phyloP scores from a whole-genome alignment of 495 filamentous ascomycete genomes.

The Xylaria cubensis region DNA sequence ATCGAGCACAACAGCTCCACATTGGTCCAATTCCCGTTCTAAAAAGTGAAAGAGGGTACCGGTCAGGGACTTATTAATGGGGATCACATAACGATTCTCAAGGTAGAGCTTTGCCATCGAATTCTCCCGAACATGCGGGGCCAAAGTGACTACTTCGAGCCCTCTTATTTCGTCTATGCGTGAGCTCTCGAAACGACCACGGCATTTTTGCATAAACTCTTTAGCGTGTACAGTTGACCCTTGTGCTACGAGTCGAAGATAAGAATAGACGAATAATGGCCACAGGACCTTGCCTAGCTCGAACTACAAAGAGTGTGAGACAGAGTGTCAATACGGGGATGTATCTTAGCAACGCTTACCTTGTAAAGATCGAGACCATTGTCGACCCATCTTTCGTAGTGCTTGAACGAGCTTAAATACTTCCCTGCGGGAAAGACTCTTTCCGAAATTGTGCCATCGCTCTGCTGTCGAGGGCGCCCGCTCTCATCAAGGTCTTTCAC shows the following conservation, averaged over 20 bases:
- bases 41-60: slow-evolving; percentile 84
- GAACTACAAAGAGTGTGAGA: slow-evolving; percentile 58
- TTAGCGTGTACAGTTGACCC: slow-evolving; percentile 73
- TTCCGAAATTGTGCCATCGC: slow-evolving; percentile 29
- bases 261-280: slow-evolving; percentile 94
- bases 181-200: slow-evolving; percentile 70
- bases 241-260: slow-evolving; percentile 78
- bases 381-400: slow-evolving; percentile 83
- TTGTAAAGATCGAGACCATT: slow-evolving; percentile 93
- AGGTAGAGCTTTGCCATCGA: slow-evolving; percentile 76
- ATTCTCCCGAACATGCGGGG: slow-evolving; percentile 78
- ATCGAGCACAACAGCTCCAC: slow-evolving; percentile 75
- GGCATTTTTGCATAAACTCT: slow-evolving; percentile 71
- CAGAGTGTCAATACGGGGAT: background rate
- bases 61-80: slow-evolving; percentile 79
- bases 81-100: slow-evolving; percentile 84
- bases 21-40: slow-evolving; percentile 78
- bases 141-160: slow-evolving; percentile 71
- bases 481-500: slow-evolving; percentile 59
- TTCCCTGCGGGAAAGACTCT: slow-evolving; percentile 52
- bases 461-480: slow-evolving; percentile 35
- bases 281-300: slow-evolving; percentile 85
- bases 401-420: slow-evolving; percentile 73
- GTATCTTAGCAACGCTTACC: slow-evolving; percentile 51
- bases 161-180: slow-evolving; percentile 78